Evolutionary conservation across 306 rosid genomes (phyloP).

Genomic region (Vigna nakashimae): DNA sequence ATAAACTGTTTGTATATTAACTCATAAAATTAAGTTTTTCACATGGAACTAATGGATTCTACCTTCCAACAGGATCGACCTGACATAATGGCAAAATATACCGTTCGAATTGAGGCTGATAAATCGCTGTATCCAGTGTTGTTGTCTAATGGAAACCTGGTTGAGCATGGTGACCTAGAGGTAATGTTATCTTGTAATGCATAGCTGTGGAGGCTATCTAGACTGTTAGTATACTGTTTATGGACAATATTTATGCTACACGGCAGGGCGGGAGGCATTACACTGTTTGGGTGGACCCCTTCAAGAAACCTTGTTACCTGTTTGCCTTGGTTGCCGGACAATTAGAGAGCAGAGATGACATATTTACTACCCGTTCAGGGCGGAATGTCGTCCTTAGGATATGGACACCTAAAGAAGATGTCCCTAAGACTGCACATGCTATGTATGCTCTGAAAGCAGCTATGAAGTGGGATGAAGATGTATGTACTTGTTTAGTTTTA

Average conservation of each 20-base stretch:
- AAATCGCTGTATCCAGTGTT: conserved; percentile 89
- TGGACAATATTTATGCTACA: conserved; percentile 38
- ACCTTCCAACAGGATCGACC: conserved; percentile 86
- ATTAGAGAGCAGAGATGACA: conserved; percentile 86
- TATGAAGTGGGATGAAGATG: conserved; percentile 99
- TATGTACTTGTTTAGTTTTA: conserved; percentile 53
- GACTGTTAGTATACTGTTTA: conserved; percentile 38
- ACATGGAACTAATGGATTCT: conserved; percentile 42
- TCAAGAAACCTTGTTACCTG: conserved; percentile 97
- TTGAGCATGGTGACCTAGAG: conserved; percentile 85
- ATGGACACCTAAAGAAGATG: conserved; percentile 91
- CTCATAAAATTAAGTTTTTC: conserved; percentile 21
- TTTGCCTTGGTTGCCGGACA: conserved; percentile 99
- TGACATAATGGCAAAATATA: conserved; percentile 96
- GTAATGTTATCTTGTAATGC: conserved; percentile 55
- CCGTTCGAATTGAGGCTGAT: conserved; percentile 83
- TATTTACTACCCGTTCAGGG: conserved; percentile 77
- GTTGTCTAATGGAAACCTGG: conserved; percentile 93
- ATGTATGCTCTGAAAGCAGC: conserved; percentile 96
- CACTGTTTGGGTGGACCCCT: conserved; percentile 97
- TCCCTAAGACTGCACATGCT: conserved; percentile 94
- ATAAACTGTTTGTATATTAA: conserved; percentile 17
- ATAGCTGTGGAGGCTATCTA: neutral
- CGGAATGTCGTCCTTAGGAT: conserved; percentile 83
- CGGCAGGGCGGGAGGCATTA: conserved; percentile 90